Conservation (phyloP, 306 rosid species). For the Aeschynomene evenia region DNA sequence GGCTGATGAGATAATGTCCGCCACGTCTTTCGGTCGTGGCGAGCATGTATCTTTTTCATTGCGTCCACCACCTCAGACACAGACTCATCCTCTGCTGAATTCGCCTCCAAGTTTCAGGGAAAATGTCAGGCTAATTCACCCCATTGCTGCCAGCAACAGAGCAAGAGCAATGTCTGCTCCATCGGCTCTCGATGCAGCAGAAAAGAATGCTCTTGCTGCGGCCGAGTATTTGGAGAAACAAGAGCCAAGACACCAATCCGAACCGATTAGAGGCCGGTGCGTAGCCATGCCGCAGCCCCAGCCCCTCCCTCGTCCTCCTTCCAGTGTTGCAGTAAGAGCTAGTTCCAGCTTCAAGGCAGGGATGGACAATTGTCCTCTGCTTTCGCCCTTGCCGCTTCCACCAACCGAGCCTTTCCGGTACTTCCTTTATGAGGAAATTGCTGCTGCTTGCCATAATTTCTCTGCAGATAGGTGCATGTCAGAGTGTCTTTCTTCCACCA, state of each 20-base stretch:
- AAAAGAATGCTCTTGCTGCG: conserved; percentile 51
- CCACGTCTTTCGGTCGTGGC: conserved; percentile 26
- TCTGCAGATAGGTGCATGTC: conserved; percentile 62
- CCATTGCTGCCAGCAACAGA: conserved; percentile 41
- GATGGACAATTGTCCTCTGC: conserved; percentile 52
- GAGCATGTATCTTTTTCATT: conserved; percentile 46
- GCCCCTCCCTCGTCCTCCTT: conserved; percentile 77
- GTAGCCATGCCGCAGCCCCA: conserved; percentile 66
- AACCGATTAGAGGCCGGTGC: conserved; percentile 39
- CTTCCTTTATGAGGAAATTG: conserved; percentile 60
- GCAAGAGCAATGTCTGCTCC: conserved; percentile 76
- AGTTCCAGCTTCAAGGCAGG: conserved; percentile 53
- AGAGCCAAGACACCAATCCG: conserved; percentile 45
- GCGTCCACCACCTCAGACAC: conserved; percentile 68
- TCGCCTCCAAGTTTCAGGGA: conserved; percentile 77
- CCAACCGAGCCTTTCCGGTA: conserved; percentile 46
- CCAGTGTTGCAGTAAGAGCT: conserved; percentile 44
- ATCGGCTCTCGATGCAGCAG: conserved; percentile 66
- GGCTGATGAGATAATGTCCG: conserved; percentile 36
- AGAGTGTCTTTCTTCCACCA: conserved; percentile 59
- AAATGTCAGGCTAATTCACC: conserved; percentile 57
- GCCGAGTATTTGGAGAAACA: conserved; percentile 54
- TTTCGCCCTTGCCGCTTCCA: conserved; percentile 77
- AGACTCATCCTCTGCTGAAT: conserved; percentile 44
- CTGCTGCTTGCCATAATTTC: conserved; percentile 75